Evolutionary conservation across 495 filamentous ascomycete genomes (phyloP), one percentile per base, ranked within the genome.

Genomic region (Hypoxylon rickii): DNA sequence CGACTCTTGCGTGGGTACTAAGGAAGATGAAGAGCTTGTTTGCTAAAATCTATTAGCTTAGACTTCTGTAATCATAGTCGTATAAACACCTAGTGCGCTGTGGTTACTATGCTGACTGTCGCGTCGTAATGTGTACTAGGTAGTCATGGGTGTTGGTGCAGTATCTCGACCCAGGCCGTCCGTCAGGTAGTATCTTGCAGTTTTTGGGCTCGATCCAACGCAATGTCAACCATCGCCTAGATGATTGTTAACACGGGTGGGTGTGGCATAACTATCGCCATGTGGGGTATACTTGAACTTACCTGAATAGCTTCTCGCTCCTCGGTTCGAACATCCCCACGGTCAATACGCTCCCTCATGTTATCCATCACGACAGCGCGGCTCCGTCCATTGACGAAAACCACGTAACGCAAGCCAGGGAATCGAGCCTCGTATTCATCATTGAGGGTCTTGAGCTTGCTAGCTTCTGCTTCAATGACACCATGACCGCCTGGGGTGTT

Each of bases 401-500:
- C 85, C 79, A 97, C 89, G 78, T 96, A 97, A 74, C 86, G 76
- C 67, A 97, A 66, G 3, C 93, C 89, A 6, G 90, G 90, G 73
- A 95, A 98, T 37, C 61, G 79, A 32, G 72, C 75, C 72, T 97
- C 94, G 67, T 97, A 98, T 71, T 89, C 83, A 3, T 72, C 72
- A 69, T 98, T 98, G 66, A 97, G 67, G 24, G 61, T 53, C 31
- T 75, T 76, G 39, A 92, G 73, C 58, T 81, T 75, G 49, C 80
- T 77, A 10, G 74, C 83, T 61, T 86, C 83, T 24, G 75, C 77
- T 51, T 73, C 70, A 15, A 29, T 46, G 3, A 49, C 44, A 8
- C 10, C 10, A 8, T 44, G 42, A 41, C 70, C 69, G 2, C 68
- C 80, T 0, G 64, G 43, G 29, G 15, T 55, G 31, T 85, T 77